Percentiles rank a stretch among this genome's conserved stretches.
These are phyloP conservation scores for Penicillium turbatum DNA, from an alignment of 495 filamentous ascomycete species.

Conservation along the genomic window DNA sequence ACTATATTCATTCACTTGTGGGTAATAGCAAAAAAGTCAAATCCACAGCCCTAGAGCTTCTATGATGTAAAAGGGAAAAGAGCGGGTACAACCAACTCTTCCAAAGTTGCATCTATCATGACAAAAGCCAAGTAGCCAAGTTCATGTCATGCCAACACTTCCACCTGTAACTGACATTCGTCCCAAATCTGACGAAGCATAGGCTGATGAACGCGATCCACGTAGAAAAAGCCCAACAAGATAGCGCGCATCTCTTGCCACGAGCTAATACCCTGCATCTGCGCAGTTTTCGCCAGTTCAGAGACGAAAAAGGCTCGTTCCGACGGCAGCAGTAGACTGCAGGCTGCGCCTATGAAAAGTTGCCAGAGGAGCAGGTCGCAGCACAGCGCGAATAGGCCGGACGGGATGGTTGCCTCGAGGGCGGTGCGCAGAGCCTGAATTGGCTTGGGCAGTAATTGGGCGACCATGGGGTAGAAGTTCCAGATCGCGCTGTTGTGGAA, in stretches of 20 bases:
- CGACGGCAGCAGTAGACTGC: constrained; percentile 27
- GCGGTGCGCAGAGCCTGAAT: constrained; percentile 37
- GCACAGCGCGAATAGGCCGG: constrained; percentile 36
- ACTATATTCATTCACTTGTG: not conserved
- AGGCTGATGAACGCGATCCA: constrained; percentile 36
- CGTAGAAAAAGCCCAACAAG: constrained; percentile 40
- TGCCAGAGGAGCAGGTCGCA: constrained; percentile 41
- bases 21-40: not conserved
- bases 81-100: not conserved
- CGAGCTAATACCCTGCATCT: constrained; percentile 28
- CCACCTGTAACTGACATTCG: constrained; percentile 27
- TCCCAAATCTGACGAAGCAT: constrained; percentile 38
- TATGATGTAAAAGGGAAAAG: not conserved
- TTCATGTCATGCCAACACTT: constrained; percentile 3
- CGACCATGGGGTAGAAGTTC: constrained; percentile 43
- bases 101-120: not conserved
- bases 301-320: constrained; percentile 38
- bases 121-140: constrained; percentile 2
- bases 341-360: constrained; percentile 38
- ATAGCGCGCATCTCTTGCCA: constrained; percentile 39
- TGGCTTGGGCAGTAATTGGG: constrained; percentile 37
- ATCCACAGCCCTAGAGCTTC: not conserved
- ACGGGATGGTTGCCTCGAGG: constrained; percentile 34
- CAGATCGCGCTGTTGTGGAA: constrained; percentile 48
- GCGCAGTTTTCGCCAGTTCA: constrained; percentile 31